Evolutionary conservation across 2,329 filamentous ascomycete genomes (phyloP).

Genomic region (Phaeosphaeria sp.): DNA sequence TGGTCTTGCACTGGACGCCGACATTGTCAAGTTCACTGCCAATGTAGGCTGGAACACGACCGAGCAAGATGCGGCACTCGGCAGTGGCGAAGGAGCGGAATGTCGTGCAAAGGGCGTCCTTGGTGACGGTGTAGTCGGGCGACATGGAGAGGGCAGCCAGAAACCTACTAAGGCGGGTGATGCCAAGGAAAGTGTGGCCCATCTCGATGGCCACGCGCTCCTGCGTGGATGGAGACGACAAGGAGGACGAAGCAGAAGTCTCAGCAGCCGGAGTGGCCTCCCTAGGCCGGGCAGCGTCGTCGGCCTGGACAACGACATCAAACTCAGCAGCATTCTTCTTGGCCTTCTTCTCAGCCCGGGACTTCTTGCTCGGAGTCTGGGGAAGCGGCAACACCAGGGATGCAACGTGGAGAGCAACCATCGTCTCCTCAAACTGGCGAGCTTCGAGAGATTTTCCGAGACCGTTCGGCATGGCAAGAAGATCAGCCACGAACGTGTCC

Average conservation of each 20-base stretch:
- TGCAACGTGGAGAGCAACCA: neutral
- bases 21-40: neutral
- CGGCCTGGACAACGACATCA: too few species aligned
- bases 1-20: neutral
- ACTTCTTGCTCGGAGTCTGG: neutral
- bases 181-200: slow-evolving; percentile 8
- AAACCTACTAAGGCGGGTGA: slow-evolving; percentile 1
- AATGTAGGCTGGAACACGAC: neutral
- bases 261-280: too few species aligned
- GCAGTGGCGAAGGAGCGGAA: slow-evolving; percentile 1
- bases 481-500: neutral
- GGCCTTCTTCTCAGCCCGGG: neutral
- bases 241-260: neutral
- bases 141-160: slow-evolving; percentile 2
- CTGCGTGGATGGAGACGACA: neutral
- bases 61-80: neutral
- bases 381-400: neutral
- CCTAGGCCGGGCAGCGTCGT: too few species aligned
- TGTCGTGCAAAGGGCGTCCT: neutral
- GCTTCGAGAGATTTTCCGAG: neutral
- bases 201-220: neutral
- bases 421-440: neutral
- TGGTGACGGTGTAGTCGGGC: slow-evolving; percentile 2
- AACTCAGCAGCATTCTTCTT: neutral
- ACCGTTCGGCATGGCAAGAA: slow-evolving; percentile 3